Evolutionary conservation across 2,329 filamentous ascomycete species (phyloP).

Genomic region (Fusarium secorum): DNA sequence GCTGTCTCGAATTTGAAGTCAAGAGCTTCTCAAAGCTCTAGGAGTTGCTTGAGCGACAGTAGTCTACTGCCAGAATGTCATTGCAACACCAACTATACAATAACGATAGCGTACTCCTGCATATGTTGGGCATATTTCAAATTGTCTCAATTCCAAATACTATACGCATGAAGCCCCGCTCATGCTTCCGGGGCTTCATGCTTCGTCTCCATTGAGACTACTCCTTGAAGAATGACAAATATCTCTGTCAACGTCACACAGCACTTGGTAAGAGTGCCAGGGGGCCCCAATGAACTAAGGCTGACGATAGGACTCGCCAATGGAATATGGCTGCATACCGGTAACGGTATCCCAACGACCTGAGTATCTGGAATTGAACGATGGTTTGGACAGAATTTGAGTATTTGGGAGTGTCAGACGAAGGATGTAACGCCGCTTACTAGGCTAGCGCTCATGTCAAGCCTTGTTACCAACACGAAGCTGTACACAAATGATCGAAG

Average conservation of each 20-base stretch:
- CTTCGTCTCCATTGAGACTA: conserved; percentile 22
- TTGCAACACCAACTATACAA: not conserved
- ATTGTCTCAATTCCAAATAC: conserved; percentile 31
- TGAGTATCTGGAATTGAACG: conserved; percentile 8
- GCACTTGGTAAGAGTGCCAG: not conserved
- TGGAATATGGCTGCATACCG: not conserved
- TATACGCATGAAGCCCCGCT: conserved; percentile 16
- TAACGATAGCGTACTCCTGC: not conserved
- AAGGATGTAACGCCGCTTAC: not conserved
- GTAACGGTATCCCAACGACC: conserved; percentile 6
- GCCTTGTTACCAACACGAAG: not conserved
- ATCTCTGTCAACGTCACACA: conserved; percentile 31
- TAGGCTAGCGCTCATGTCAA: not conserved
- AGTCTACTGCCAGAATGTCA: not conserved
- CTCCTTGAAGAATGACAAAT: conserved; percentile 26
- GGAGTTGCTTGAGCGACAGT: not conserved
- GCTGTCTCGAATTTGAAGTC: not conserved
- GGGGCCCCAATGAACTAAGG: conserved; percentile 34
- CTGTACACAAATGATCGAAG: conserved; percentile 22
- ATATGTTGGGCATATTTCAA: not conserved
- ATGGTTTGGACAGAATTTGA: not conserved
- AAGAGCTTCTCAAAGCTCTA: not conserved
- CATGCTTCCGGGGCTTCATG: not conserved
- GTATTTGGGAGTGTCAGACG: not conserved
- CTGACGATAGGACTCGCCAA: conserved; percentile 30